Evolutionary conservation across 108 stramenopile species (phyloP).

Genomic region (Nitzschia palea): DNA sequence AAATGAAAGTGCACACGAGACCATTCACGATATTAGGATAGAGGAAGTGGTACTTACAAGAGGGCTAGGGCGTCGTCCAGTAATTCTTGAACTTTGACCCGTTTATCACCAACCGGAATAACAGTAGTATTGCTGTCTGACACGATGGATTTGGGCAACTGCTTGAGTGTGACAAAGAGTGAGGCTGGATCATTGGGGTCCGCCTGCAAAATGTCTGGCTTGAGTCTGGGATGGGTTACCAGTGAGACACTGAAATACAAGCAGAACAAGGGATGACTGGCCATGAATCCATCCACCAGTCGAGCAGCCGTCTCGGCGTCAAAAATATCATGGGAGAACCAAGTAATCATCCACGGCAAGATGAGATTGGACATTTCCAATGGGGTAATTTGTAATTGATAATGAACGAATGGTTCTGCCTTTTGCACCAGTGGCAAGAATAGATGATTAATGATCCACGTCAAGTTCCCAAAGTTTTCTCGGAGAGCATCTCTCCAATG

Average conservation of each 20-base stretch:
- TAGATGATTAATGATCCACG: slow-evolving; percentile 25
- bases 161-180: slow-evolving; percentile 25
- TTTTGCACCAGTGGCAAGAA: slow-evolving; percentile 36
- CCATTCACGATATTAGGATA: not conserved
- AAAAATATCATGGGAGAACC: slow-evolving; percentile 88
- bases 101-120: too few relatives aligned
- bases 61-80: slow-evolving; percentile 39
- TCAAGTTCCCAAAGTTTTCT: slow-evolving; percentile 39
- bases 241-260: slow-evolving; percentile 82
- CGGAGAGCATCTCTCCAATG: slow-evolving; percentile 48
- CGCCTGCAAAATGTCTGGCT: slow-evolving; percentile 17
- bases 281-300: slow-evolving; percentile 84
- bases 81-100: slow-evolving; percentile 34
- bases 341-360: slow-evolving; percentile 85
- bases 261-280: slow-evolving; percentile 75
- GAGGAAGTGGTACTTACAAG: slow-evolving; percentile 29
- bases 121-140: not conserved
- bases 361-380: slow-evolving; percentile 23
- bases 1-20: not conserved
- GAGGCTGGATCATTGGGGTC: slow-evolving; percentile 29
- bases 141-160: slow-evolving; percentile 17
- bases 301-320: slow-evolving; percentile 65
- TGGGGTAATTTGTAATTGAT: slow-evolving; percentile 15
- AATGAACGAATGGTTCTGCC: slow-evolving; percentile 32
- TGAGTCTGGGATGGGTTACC: slow-evolving; percentile 30